Base-by-base conservation (phyloP, 225 moss, liverwort and hornwort genomes). In the Neckera pumila region DNA sequence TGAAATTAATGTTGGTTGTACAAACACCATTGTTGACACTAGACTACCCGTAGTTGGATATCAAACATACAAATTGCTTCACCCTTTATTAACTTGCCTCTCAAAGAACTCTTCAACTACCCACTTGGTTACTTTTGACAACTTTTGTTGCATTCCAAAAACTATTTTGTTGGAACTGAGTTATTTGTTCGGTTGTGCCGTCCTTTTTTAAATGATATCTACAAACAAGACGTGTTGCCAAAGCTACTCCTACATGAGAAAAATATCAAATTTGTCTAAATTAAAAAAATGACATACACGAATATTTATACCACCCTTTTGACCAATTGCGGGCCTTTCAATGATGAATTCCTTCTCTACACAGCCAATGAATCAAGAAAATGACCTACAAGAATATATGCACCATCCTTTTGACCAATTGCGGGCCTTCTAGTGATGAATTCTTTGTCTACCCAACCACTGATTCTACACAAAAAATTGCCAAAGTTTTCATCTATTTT, bases 321-420 rank as follows among this genome's bases (percentile, higher is more conserved):
- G 30, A 73, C 10, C 0, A 30, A 0, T 1, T 7, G 2, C 17
- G 6, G 3, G 3, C 11, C 17, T 31, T 47, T 4, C 1, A 6
- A 4, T 17, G 10, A 17, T 73, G 6, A 73, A 2, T 30, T 73
- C 1, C 1, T 0, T 31, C 0, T 47, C 7, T 12, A 11, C 7
- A 33, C 4, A 19, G 3, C 2, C 7, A 1, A 19, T 49, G 17
- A 31, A 21, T 76, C 9, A 9, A 53, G 23, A 76, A 53, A 23
- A 53, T 23, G 33, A 10, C 8, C 14, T 3, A 8, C 6, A 76
- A 49, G 5, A 33, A 36, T 53, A 15, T 49, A 19, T 2, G 11
- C 2, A 47, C 11, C 18, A 73, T 30, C 30, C 1, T 47, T 30
- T 73, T 30, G 30, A 73, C 10, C 0, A 30, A 0, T 1, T 7